Evolutionary conservation across 768 basidiomycete species (phyloP).

Genomic region (Trichaptum fuscoviolaceum): DNA sequence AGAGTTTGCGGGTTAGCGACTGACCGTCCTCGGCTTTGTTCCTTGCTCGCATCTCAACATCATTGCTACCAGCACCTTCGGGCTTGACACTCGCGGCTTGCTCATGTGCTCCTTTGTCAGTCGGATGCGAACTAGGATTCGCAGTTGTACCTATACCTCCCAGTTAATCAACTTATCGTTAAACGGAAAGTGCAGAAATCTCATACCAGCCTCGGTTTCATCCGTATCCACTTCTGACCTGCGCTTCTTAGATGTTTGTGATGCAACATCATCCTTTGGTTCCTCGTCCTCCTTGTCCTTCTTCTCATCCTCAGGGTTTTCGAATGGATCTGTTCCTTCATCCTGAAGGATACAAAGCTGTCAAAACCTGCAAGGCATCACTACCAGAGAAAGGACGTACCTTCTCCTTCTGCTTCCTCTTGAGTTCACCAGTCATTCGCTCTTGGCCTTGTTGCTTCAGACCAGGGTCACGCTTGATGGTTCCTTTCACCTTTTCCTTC

Average conservation of each 20-base stretch:
- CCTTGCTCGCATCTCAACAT: neutral
- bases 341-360: too few relatives aligned
- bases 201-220: neutral
- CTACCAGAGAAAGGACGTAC: neutral
- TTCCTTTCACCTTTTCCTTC: constrained; percentile 36
- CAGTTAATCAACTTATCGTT: neutral
- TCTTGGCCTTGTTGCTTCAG: constrained; percentile 34
- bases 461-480: constrained; percentile 30
- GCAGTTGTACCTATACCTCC: neutral
- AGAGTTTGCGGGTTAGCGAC: neutral
- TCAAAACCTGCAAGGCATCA: too few relatives aligned
- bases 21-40: neutral
- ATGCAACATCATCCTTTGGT: neutral
- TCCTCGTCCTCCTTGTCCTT: neutral
- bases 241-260: neutral
- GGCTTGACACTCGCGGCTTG: neutral
- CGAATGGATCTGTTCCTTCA: neutral
- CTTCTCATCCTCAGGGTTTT: neutral
- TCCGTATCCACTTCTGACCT: neutral
- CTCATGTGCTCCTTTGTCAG: neutral
- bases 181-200: neutral
- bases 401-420: constrained; percentile 28
- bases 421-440: constrained; percentile 34
- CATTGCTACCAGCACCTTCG: neutral
- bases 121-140: neutral